Evolutionary conservation across 768 basidiomycete genomes (phyloP), one percentile per base, ranked within the genome.

Genomic region (Leucocoprinus leucothites): DNA sequence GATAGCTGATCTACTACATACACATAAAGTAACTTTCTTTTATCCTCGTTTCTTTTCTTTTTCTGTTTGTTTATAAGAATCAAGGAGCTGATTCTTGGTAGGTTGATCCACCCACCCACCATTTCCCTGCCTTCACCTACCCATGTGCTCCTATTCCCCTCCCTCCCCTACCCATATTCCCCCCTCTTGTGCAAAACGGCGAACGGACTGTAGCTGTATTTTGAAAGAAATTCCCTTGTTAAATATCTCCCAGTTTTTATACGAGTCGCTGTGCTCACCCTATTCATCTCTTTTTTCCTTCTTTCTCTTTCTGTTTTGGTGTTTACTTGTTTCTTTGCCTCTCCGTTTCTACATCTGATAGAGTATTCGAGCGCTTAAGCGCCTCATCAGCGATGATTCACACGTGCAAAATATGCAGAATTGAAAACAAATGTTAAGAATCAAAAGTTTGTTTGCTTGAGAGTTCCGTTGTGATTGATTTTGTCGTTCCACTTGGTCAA

Each of bases 161-260:
- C 36, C 25, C 25, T 28, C 31, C 14, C 34, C 22, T 31, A 31
- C 34, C 42, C 42, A 22, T 28, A 31, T 53, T 35, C 51, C 16
- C 40, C 50, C 18, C 46, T 48, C 49, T 47, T 51, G 51, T 56
- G 54, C 53, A 53, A 58, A 52, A 31, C 26, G 25, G 26, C 46
- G 28, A 46, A 55, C 38, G 53, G 53, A 55, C 53, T 48, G 46
- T 55, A 55, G 47, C 46, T 40, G 53, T 55, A 55, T 48, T 55
- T 43, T 55, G 45, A 48, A 48, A 55, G 53, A 48, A 44, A 54
- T 35, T 34, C 35, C 18, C 26, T 18, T 16, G 13, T 26, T 31
- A 11, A 31, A 31, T 31, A 31, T 31, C 31, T 31, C 31, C 31
- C 31, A 5, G 11, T 31, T 31, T 31, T 31, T 31, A 31, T 31